These are phyloP conservation scores for Fusarium setosum DNA, from an alignment of 2,329 filamentous ascomycete genomes.

Conservation along the genomic window DNA sequence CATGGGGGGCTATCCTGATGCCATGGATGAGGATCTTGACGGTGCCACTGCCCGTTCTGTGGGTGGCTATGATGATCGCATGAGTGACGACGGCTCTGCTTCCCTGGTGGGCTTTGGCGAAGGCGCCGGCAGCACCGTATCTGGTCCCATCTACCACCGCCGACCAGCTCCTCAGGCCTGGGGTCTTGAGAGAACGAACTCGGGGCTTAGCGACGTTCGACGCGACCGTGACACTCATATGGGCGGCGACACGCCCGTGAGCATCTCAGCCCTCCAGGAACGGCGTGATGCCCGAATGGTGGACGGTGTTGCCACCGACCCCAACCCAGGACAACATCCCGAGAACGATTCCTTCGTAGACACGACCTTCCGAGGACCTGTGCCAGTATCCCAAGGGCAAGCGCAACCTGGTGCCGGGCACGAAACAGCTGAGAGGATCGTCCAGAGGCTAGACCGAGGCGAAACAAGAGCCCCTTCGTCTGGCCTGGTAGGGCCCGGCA, in stretches of 20 bases:
- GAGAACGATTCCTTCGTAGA: constrained; percentile 70
- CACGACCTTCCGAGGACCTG: constrained; percentile 70
- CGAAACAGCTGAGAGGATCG: constrained; percentile 73
- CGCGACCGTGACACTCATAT: constrained; percentile 49
- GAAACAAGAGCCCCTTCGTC: constrained; percentile 53
- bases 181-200: constrained; percentile 63
- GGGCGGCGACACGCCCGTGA: constrained; percentile 56
- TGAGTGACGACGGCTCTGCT: constrained; percentile 86
- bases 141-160: constrained; percentile 77
- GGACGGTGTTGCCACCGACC: constrained; percentile 72
- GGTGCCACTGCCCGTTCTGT: constrained; percentile 59
- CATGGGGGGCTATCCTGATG: constrained; percentile 53
- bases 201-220: constrained; percentile 61
- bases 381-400: constrained; percentile 53
- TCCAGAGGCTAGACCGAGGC: constrained; percentile 67
- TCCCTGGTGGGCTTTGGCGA: constrained; percentile 94
- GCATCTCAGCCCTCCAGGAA: constrained; percentile 61
- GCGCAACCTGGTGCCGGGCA: constrained; percentile 41
- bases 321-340: constrained; percentile 58
- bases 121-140: constrained; percentile 86
- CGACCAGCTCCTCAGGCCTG: constrained; percentile 57
- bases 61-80: constrained; percentile 72
- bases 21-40: constrained; percentile 66
- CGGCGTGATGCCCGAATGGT: constrained; percentile 72
- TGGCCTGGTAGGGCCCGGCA: constrained; percentile 57